Evolutionary conservation across 106 monocot species (phyloP).

Genomic region (Gastrodia elata): DNA sequence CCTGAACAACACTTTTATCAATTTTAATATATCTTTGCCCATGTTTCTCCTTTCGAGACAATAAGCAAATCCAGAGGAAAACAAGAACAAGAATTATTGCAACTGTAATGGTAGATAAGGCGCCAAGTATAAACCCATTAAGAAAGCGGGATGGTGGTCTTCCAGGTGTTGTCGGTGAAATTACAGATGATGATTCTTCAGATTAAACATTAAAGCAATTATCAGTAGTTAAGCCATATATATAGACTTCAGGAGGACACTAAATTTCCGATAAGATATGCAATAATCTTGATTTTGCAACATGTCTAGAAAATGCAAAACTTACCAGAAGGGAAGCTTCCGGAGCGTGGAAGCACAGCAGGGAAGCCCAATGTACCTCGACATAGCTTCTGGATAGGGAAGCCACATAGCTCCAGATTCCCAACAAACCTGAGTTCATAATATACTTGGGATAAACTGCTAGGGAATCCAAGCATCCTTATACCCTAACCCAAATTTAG

Average conservation of each 20-base stretch:
- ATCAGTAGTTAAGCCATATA: slow-evolving; percentile 4
- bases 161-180: slow-evolving; percentile 27
- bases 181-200: slow-evolving; percentile 22
- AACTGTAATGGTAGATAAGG: slow-evolving; percentile 66
- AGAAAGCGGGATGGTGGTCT: slow-evolving; percentile 57
- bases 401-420: slow-evolving; percentile 91
- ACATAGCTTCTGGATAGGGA: slow-evolving; percentile 59
- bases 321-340: slow-evolving; percentile 35
- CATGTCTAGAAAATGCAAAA: not conserved
- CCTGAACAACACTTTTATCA: slow-evolving; percentile 45
- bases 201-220: not conserved
- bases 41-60: slow-evolving; percentile 59
- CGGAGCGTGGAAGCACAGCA: slow-evolving; percentile 64
- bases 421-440: slow-evolving; percentile 63
- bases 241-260: no score
- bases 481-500: no score
- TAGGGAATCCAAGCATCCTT: no score
- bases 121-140: slow-evolving; percentile 63
- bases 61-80: slow-evolving; percentile 85
- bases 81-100: slow-evolving; percentile 50
- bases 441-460: not conserved
- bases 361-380: slow-evolving; percentile 76
- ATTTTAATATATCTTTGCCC: slow-evolving; percentile 63
- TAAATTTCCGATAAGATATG: not conserved
- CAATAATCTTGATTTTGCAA: not conserved